Base-by-base conservation (phyloP, 768 basidiomycete species). In the Psilocybe sp. region DNA sequence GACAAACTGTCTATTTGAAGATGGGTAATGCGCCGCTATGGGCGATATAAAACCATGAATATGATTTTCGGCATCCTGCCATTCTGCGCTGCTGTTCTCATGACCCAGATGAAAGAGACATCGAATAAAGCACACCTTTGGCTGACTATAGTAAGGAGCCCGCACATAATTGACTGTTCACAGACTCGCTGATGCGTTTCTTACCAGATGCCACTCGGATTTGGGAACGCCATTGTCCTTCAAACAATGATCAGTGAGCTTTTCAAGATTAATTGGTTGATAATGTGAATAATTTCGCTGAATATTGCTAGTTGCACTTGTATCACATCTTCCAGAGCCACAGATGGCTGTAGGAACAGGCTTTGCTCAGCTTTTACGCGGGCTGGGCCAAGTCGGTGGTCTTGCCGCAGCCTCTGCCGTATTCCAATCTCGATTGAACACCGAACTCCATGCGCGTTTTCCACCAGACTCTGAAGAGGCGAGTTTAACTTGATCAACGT, bases 381-480 rank as follows among this genome's bases (percentile, higher is more conserved):
- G 85, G 3, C 65, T 87, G 53, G 86, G 85, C 14, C 86, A 89
- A 69, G 85, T 87, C 3, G 78, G 76, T 12, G 87, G 85, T n/a
- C 84, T 89, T 1, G 85, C 84, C 9, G 64, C 83, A 18, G 78
- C 84, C 2, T 80, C 84, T 0, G 86, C 86, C 2, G 63, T 89
- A 6, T 87, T 87, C 65, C 86, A 89, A 57, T 73, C 76, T 13
- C 70, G 68, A 19, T 71, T 89, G 32, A 77, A 78, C 41, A 52
- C 51, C 0, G 82, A 85, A 54, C 70, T 89, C 6, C 70, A 72
- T 45, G 65, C 69, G n/a, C 73, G 81, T 3, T 77, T 87, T 40
- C 70, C 72, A 5, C 67, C 64, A 4, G 72, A 74, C 47, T 70
- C 82, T 1, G 78, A 79, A 50, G 76, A 82, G 60, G 85, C 82